Base-by-base conservation (phyloP, 2,329 filamentous ascomycete species). In the Kalaharituber pfeilii region DNA sequence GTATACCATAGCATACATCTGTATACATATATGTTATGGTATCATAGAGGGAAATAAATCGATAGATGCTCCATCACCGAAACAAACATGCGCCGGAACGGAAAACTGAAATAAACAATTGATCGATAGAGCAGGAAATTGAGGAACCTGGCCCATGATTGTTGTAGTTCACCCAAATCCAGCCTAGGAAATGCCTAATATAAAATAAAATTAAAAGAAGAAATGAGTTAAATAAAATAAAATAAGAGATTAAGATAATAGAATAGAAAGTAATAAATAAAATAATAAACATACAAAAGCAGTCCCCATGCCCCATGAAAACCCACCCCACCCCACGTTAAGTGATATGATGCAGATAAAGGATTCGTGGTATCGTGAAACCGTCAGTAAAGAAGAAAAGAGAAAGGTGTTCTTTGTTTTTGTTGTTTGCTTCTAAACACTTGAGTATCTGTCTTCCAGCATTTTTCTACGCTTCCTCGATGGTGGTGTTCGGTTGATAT, bases 21-120 rank as follows among this genome's bases (percentile, higher is more conserved):
- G n/a, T n/a, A n/a, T n/a, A n/a, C n/a, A n/a, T n/a, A 54, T 44
- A 58, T 51, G 49, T 56, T 30, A n/a, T 42, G 26, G 30, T 36
- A 36, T 36, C n/a, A n/a, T n/a, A n/a, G n/a, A n/a, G n/a, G n/a
- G n/a, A n/a, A n/a, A n/a, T n/a, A n/a, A n/a, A n/a, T n/a, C n/a
- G n/a, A 22, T 47, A 47, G 25, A 9, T 24, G 42, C 42, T 47
- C 42, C 42, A 47, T 47, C 42, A 47, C 24, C 42, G 42, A 47
- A 47, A 47, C 22, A 3, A 53, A 30, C 26, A 36, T 55, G 29
- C 49, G 47, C 25, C 50, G 27, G 49, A 47, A 56, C 39, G 55
- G 33, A 26, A 55, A 55, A 52, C 26, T 51, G 50, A 50, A 53
- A 42, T 53, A 29, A 39, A 50, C 30, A 30, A 53, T 44, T 36